These are phyloP conservation scores for Penicillium sp. DNA, from an alignment of 2,329 filamentous ascomycete species.

Conservation along the genomic window DNA sequence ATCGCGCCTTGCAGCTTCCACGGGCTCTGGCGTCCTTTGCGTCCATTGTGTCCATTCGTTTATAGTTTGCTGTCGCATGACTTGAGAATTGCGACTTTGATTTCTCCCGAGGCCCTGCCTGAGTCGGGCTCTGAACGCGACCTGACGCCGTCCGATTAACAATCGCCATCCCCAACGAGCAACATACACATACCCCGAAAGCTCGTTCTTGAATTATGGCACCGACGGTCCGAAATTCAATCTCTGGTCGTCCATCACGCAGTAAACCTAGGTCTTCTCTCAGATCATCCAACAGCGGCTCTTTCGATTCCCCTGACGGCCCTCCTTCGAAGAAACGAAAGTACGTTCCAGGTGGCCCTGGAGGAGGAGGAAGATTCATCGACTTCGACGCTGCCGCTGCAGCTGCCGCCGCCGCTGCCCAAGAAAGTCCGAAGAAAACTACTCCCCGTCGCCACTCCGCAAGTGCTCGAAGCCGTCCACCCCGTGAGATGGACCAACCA, in stretches of 20 bases:
- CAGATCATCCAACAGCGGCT: constrained; percentile 30
- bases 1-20: constrained; percentile 3
- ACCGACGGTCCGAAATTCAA: constrained; percentile 31
- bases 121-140: constrained; percentile 18
- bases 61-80: neutral
- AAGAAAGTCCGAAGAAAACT: constrained; percentile 24
- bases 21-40: constrained; percentile 6
- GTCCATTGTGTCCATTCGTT: neutral
- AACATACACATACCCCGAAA: constrained; percentile 12
- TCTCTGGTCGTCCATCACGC: constrained; percentile 30
- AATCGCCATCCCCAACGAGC: constrained; percentile 18
- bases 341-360: constrained; percentile 84
- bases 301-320: constrained; percentile 46
- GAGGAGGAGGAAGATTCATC: constrained; percentile 80
- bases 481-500: constrained; percentile 45
- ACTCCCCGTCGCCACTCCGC: constrained; percentile 45
- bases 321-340: constrained; percentile 69
- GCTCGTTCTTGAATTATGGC: constrained; percentile 30
- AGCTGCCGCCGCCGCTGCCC: constrained; percentile 65
- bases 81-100: neutral
- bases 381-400: constrained; percentile 57
- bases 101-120: neutral
- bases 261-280: constrained; percentile 33
- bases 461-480: constrained; percentile 55
- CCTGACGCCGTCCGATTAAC: constrained; percentile 21